Evolutionary conservation across 177 flowering plant genomes (phyloP), one percentile per base, ranked within the genome.

Genomic region (Vitis hybrid): DNA sequence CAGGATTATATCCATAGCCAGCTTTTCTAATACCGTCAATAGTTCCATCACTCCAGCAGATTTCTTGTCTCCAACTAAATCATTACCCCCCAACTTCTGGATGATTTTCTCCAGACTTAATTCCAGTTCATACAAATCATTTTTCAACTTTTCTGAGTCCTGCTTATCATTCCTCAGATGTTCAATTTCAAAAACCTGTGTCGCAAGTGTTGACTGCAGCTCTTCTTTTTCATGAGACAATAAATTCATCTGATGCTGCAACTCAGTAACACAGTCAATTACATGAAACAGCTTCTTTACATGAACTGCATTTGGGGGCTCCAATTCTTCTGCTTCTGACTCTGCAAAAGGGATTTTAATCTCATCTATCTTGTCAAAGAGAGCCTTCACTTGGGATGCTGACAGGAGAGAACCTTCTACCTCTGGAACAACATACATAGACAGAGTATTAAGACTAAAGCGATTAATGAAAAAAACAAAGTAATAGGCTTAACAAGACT

Each of bases 271-370:
- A 64, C 64, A 76, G 67, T 89, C 89, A 55, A 90, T 15, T 51
- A 91, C 71, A 70, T 71, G 75, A 73, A 83, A 84, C 53, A 95
- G 87, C 79, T 90, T 93, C 74, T 82, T 75, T 11, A 82, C 74
- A 74, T 74, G 65, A 74, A 66, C 69, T 71, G 87, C 77, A 70
- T 61, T 63, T 11, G 81, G 76, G 33, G 71, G 62, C 63, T 77
- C 79, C 58, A 67, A 18, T 20, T 80, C 83, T 68, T 60, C 78
- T 12, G 16, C 53, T 59, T 80, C 81, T 53, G 73, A 63, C 49
- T 78, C 85, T 62, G 67, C 49, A 51, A 68, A 58, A 76, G 84
- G 74, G 45, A 89, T 56, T 6, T 85, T 73, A 56, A 89, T 79
- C 60, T 59, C 78, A 76, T 79, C 73, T 60, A 86, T 76, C 76